These are phyloP conservation scores for Candida corydali DNA, from an alignment of 805 yeast genomes.

Conservation along the genomic window DNA sequence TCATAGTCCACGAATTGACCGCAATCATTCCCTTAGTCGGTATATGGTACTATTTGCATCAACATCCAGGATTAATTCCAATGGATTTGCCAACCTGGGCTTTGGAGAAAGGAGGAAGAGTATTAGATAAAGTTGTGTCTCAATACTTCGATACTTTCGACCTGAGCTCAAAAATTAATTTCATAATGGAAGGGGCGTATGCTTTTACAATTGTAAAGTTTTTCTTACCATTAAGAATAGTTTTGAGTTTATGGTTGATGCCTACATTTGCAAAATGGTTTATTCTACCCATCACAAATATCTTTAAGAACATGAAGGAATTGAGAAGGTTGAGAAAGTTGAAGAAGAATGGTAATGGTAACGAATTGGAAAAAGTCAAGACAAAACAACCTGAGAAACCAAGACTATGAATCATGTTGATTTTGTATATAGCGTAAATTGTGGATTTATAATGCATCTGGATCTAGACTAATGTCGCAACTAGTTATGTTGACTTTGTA, in stretches of 20 bases:
- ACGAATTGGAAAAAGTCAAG: slow-evolving; percentile 6
- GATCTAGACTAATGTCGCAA: too few relatives aligned
- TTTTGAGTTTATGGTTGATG: slow-evolving; percentile 47
- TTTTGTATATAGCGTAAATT: too few relatives aligned
- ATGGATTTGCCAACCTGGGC: slow-evolving; percentile 57
- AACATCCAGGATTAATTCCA: slow-evolving; percentile 47
- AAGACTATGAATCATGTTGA: slow-evolving; percentile 20
- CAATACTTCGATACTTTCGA: slow-evolving; percentile 25
- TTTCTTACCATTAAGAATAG: slow-evolving; percentile 50
- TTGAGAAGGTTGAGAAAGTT: slow-evolving; percentile 2
- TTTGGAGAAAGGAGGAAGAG: slow-evolving; percentile 53
- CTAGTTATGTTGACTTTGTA: too few relatives aligned
- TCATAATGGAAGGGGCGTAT: slow-evolving; percentile 69
- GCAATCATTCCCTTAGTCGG: slow-evolving; percentile 70
- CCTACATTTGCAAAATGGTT: slow-evolving; percentile 55
- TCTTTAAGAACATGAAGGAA: slow-evolving; percentile 14
- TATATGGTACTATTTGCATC: slow-evolving; percentile 63
- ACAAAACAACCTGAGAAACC: slow-evolving; percentile 31
- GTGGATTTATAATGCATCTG: too few relatives aligned
- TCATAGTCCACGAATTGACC: slow-evolving; percentile 68
- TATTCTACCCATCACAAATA: slow-evolving; percentile 42
- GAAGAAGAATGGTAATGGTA: background rate
- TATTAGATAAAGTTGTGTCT: slow-evolving; percentile 51
- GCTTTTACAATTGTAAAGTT: slow-evolving; percentile 69
- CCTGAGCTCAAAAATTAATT: slow-evolving; percentile 48